These are phyloP conservation scores for Hyaloscypha variabilis DNA, from an alignment of 495 filamentous ascomycete species.

Conservation along the genomic window DNA sequence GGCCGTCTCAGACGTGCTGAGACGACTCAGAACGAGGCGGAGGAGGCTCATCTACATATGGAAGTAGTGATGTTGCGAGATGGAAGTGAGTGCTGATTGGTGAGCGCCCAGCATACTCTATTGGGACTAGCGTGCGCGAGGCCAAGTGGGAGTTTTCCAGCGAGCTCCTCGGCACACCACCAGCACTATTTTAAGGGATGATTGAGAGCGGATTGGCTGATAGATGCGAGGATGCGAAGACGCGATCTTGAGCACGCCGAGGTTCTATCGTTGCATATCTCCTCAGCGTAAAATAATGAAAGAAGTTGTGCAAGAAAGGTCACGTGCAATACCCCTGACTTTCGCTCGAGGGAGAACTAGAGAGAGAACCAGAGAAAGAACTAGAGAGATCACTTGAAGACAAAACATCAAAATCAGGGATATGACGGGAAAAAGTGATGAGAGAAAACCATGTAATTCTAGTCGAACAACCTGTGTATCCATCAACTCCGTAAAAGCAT, in stretches of 20 bases:
- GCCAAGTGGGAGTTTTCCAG: background rate
- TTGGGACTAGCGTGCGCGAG: background rate
- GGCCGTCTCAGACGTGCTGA: background rate
- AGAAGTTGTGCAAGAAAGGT: background rate
- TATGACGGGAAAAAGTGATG: too few species aligned
- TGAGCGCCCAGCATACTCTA: background rate
- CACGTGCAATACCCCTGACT: background rate
- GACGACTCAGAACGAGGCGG: background rate
- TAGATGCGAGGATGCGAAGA: background rate
- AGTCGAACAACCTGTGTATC: too few species aligned
- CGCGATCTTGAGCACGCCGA: too few species aligned
- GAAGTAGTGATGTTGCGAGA: background rate
- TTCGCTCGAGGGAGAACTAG: too few species aligned
- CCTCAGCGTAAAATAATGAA: background rate
- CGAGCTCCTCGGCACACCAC: background rate
- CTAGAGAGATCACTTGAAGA: too few species aligned
- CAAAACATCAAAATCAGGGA: too few species aligned
- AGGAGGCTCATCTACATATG: background rate
- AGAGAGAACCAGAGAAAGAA: too few species aligned
- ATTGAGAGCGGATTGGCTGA: background rate
- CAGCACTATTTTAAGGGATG: background rate
- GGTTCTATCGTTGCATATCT: background rate
- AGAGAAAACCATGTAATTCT: too few species aligned
- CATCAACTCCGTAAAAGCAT: too few species aligned
- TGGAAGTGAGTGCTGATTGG: background rate